Evolutionary conservation across 129 eudicot species (phyloP).

Genomic region (Artemisia annua): DNA sequence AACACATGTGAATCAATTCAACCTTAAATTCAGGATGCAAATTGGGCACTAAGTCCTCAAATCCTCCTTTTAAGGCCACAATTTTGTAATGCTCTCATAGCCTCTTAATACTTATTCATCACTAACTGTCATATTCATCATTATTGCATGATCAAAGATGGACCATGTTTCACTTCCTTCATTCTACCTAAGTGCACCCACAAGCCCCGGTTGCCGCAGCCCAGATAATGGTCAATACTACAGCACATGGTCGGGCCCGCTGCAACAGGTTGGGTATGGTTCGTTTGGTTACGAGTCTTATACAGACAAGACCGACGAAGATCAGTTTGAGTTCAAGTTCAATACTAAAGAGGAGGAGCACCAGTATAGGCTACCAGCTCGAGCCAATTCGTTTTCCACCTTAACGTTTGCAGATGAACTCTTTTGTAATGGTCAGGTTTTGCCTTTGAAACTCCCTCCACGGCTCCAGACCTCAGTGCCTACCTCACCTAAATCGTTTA

Average conservation of each 20-base stretch:
- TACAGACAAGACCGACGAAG: background rate
- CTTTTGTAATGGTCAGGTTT: conserved; percentile 51
- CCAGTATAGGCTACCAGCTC: conserved; percentile 23
- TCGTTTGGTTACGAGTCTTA: background rate
- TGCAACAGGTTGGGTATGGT: conserved; percentile 4
- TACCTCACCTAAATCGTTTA: conserved; percentile 52
- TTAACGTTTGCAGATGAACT: conserved; percentile 82
- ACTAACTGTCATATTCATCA: conserved; percentile 1
- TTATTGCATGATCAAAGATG: conserved; percentile 30
- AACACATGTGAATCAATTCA: conserved; percentile 41
- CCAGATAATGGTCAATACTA: conserved; percentile 37
- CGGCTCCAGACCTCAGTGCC: conserved; percentile 55
- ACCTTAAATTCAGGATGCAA: conserved; percentile 62
- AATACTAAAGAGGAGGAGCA: conserved; percentile 28
- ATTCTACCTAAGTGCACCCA: conserved; percentile 58
- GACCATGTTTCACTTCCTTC: conserved; percentile 41
- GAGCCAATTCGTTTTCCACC: conserved; percentile 50
- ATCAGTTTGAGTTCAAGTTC: conserved; percentile 56
- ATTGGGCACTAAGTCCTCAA: conserved; percentile 35
- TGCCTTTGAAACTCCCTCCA: conserved; percentile 90
- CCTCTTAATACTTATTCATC: conserved; percentile 9
- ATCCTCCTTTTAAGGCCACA: conserved; percentile 25
- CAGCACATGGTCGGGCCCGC: conserved; percentile 57
- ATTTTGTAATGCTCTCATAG: conserved; percentile 2
- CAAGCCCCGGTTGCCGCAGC: conserved; percentile 38